A percentile compares a stretch with the other conserved stretches of the same genome.
These are phyloP conservation scores for Trametes versicolor DNA, from an alignment of 1,284 basidiomycete genomes.

Conservation along the genomic window DNA sequence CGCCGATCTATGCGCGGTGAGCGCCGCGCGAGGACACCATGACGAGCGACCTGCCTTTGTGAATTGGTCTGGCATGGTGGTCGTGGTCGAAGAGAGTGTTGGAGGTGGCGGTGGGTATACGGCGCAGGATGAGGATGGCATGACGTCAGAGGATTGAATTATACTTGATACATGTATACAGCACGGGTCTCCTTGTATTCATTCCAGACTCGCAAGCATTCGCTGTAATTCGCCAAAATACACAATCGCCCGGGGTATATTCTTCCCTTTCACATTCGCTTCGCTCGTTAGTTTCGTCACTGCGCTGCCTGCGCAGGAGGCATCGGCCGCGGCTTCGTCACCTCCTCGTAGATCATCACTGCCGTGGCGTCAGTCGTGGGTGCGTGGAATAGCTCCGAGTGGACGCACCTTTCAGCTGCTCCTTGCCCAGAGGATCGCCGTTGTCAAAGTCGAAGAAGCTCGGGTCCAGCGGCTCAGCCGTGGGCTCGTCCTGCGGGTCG, in stretches of 20 bases:
- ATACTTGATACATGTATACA: slow-evolving; percentile 36
- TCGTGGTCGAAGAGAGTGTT: not conserved
- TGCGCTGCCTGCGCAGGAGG: slow-evolving; percentile 18
- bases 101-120: not conserved
- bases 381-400: not conserved
- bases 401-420: slow-evolving; percentile 72
- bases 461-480: slow-evolving; percentile 81
- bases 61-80: slow-evolving; percentile 16
- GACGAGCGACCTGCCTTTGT: slow-evolving; percentile 16
- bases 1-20: slow-evolving; percentile 31
- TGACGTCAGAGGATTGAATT: slow-evolving; percentile 28
- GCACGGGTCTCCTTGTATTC: not conserved
- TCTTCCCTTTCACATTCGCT: not conserved
- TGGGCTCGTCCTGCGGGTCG: slow-evolving; percentile 89
- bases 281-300: slow-evolving; percentile 12
- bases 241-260: slow-evolving; percentile 23
- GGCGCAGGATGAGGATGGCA: slow-evolving; percentile 4
- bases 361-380: slow-evolving; percentile 29
- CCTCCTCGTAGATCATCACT: slow-evolving; percentile 70
- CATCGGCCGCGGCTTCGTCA: slow-evolving; percentile 46
- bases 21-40: not conserved
- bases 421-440: slow-evolving; percentile 71
- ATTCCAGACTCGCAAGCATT: slow-evolving; percentile 5
- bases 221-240: slow-evolving; percentile 11
- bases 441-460: slow-evolving; percentile 93